Conservation (phyloP, 805 yeast species). For the Vanderwaltozyma tropicalis region DNA sequence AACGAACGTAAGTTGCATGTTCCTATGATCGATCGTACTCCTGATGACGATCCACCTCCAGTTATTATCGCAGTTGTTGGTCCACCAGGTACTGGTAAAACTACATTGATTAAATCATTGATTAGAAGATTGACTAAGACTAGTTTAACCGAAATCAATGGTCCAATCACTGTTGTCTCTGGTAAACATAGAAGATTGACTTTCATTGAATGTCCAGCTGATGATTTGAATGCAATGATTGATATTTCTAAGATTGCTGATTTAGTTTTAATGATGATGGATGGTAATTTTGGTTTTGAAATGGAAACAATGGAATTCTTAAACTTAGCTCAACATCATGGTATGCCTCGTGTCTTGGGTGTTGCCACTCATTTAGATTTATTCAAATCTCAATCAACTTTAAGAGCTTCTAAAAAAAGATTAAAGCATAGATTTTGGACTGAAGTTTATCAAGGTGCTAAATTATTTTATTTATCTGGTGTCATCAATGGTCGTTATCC, state of each 20-base stretch:
- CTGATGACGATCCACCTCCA: constrained; percentile 97
- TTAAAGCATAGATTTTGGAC: constrained; percentile 96
- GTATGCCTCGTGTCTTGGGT: constrained; percentile 96
- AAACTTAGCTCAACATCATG: constrained; percentile 94
- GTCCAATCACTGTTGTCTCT: constrained; percentile 93
- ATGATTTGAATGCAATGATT: constrained; percentile 90
- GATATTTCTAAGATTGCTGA: constrained; percentile 95
- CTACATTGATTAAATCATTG: constrained; percentile 82
- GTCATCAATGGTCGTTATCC: constrained; percentile 96
- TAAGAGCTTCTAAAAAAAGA: constrained; percentile 83
- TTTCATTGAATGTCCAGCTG: constrained; percentile 76
- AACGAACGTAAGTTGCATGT: constrained; percentile 82
- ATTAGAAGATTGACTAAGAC: constrained; percentile 84
- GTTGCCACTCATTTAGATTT: constrained; percentile 92
- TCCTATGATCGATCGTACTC: constrained; percentile 95
- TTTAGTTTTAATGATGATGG: constrained; percentile 76
- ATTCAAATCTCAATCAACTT: constrained; percentile 79
- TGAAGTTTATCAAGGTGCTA: constrained; percentile 97
- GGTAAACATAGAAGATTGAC: constrained; percentile 91
- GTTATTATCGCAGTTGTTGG: constrained; percentile 94
- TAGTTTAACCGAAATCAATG: constrained; percentile 74
- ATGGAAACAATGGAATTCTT: constrained; percentile 99
- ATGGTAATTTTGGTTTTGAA: constrained; percentile 96
- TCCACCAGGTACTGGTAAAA: constrained; percentile 97
- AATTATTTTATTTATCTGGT: constrained; percentile 86